A percentile compares a stretch with the other conserved stretches of the same genome.
Conservation (phyloP, 305 asterid species). For the Solanum chacoense region DNA sequence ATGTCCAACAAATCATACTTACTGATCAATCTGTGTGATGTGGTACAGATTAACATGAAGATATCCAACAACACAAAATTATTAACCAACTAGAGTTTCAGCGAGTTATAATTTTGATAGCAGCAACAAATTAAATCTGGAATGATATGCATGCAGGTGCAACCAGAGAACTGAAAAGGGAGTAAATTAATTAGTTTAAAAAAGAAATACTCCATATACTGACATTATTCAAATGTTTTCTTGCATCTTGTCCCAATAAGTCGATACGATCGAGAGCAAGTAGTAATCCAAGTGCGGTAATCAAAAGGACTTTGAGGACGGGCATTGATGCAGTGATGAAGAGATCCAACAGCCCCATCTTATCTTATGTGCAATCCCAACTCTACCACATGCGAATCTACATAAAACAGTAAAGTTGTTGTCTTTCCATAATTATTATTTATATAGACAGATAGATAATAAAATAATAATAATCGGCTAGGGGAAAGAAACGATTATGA, state of each 20-base stretch:
- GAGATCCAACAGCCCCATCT: slow-evolving; percentile 57
- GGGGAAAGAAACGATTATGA: not conserved
- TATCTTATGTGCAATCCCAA: not conserved
- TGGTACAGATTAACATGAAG: not conserved
- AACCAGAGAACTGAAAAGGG: not conserved
- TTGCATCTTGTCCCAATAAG: slow-evolving; percentile 60
- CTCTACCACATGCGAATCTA: not conserved
- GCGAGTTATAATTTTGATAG: not conserved
- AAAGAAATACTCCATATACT: not conserved
- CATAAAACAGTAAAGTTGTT: not conserved
- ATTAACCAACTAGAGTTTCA: not conserved
- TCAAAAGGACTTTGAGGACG: slow-evolving; percentile 63
- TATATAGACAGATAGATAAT: not conserved
- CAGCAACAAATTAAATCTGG: not conserved
- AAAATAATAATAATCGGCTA: not conserved
- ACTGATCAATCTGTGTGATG: not conserved
- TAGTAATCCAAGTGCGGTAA: slow-evolving; percentile 64
- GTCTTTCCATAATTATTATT: not conserved
- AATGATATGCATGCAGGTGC: not conserved
- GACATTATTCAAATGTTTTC: slow-evolving; percentile 71
- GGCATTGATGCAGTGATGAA: slow-evolving; percentile 68
- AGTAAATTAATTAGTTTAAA: no score
- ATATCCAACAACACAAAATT: not conserved
- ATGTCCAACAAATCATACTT: not conserved
- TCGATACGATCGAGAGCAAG: slow-evolving; percentile 47